Evolutionary conservation across 768 basidiomycete species (phyloP).

Genomic region (Ramaria rubella): DNA sequence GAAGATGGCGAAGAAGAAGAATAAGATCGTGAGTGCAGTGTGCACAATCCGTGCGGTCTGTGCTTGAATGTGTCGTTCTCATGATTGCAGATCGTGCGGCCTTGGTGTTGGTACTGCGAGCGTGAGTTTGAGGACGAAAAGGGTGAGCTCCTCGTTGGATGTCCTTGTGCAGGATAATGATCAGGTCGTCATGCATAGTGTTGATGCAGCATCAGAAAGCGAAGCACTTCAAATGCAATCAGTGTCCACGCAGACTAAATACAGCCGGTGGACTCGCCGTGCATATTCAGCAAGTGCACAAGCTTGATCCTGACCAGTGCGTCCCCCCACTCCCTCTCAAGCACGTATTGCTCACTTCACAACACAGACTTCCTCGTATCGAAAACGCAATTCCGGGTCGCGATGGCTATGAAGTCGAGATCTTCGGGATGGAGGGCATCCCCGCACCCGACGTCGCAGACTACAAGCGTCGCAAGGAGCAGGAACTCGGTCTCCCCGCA

Average conservation of each 20-base stretch:
- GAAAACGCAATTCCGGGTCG: slow-evolving; percentile 95
- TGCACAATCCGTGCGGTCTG: background rate
- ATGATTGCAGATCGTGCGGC: slow-evolving; percentile 61
- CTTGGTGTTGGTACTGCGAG: slow-evolving; percentile 99
- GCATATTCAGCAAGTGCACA: slow-evolving; percentile 98
- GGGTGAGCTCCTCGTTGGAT: slow-evolving; percentile 42
- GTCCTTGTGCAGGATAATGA: too few relatives aligned
- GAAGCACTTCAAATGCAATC: slow-evolving; percentile 96
- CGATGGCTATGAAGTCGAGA: slow-evolving; percentile 97
- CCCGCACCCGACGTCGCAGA: slow-evolving; percentile 91
- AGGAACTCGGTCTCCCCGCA: slow-evolving; percentile 80
- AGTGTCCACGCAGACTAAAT: slow-evolving; percentile 93
- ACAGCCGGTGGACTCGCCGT: slow-evolving; percentile 97
- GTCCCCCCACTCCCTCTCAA: slow-evolving; percentile 25
- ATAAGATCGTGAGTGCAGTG: slow-evolving; percentile 7
- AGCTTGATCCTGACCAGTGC: slow-evolving; percentile 92
- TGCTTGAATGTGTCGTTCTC: background rate
- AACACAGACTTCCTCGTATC: slow-evolving; percentile 66
- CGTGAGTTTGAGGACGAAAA: slow-evolving; percentile 99
- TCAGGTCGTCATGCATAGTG: too few relatives aligned
- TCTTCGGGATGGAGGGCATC: slow-evolving; percentile 99
- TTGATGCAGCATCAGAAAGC: slow-evolving; percentile 99
- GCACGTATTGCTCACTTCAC: background rate
- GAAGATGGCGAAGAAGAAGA: slow-evolving; percentile 12
- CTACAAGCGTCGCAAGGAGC: slow-evolving; percentile 93